A percentile compares a stretch with the other conserved stretches of the same genome.
These are phyloP conservation scores for Rhodotorula sp. DNA, from an alignment of 1,284 basidiomycete genomes.

Conservation along the genomic window DNA sequence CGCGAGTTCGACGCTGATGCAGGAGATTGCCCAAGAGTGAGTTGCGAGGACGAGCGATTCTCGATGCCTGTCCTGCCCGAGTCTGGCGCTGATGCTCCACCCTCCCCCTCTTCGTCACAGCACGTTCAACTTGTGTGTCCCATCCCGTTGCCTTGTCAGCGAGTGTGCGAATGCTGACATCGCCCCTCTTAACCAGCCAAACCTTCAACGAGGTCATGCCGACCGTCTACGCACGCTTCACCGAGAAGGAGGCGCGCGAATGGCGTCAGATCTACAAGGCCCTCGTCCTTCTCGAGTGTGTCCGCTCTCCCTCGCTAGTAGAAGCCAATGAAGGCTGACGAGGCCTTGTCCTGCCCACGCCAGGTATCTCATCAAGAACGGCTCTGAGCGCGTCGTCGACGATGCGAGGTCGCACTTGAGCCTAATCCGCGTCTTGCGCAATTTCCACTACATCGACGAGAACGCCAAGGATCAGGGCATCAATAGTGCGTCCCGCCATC, in stretches of 20 bases:
- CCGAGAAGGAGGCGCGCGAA: slow-evolving; percentile 91
- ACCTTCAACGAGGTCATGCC: slow-evolving; percentile 99
- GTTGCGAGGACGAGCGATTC: slow-evolving; percentile 46
- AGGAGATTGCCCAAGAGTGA: slow-evolving; percentile 93
- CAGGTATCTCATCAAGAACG: slow-evolving; percentile 87
- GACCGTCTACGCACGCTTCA: slow-evolving; percentile 75
- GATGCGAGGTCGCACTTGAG: slow-evolving; percentile 92
- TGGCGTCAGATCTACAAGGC: slow-evolving; percentile 99
- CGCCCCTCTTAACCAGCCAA: slow-evolving; percentile 60
- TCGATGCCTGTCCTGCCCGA: background rate
- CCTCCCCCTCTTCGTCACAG: slow-evolving; percentile 50
- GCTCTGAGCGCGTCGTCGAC: slow-evolving; percentile 97
- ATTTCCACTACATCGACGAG: slow-evolving; percentile 98
- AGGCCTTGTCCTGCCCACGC: slow-evolving; percentile 83
- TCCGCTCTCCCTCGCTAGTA: background rate
- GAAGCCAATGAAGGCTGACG: background rate
- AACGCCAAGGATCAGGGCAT: slow-evolving; percentile 99
- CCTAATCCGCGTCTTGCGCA: slow-evolving; percentile 95
- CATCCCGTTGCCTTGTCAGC: background rate
- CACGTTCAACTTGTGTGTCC: slow-evolving; percentile 84
- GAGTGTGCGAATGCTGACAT: background rate
- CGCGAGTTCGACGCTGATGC: slow-evolving; percentile 96
- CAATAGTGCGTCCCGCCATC: slow-evolving; percentile 64
- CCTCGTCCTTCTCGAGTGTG: slow-evolving; percentile 51
- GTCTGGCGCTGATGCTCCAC: too few relatives aligned